phyloP scores from a whole-genome alignment of 345 rosid species.

The Bruguiera sexangula region DNA sequence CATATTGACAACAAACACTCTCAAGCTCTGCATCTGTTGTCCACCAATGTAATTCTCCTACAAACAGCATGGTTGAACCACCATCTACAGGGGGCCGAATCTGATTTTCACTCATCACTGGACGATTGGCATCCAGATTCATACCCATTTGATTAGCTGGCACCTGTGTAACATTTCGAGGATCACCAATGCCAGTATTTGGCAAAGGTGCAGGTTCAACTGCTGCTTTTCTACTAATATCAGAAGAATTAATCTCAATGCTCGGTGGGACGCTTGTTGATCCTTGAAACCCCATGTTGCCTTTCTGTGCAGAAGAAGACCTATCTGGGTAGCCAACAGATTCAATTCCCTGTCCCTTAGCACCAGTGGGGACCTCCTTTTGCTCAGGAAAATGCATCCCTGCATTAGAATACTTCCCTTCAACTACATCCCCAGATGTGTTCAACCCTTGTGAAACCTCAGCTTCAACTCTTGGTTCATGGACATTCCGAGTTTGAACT shows the following conservation, averaged over 20 bases:
- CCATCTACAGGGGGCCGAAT: slow-evolving; percentile 55
- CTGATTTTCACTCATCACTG: slow-evolving; percentile 50
- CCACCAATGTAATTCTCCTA: slow-evolving; percentile 91
- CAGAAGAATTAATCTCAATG: slow-evolving; percentile 38
- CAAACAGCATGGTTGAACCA: slow-evolving; percentile 69
- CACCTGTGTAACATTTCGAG: slow-evolving; percentile 50
- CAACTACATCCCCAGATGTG: slow-evolving; percentile 41
- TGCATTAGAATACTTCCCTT: slow-evolving; percentile 43
- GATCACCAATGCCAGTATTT: slow-evolving; percentile 43
- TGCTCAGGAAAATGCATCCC: slow-evolving; percentile 30
- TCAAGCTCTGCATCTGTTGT: slow-evolving; percentile 87
- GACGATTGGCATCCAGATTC: slow-evolving; percentile 20
- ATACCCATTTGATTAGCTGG: slow-evolving; percentile 55
- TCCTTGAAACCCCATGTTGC: slow-evolving; percentile 49
- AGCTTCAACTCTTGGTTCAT: slow-evolving; percentile 40
- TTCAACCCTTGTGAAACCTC: slow-evolving; percentile 37
- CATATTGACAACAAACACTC: slow-evolving; percentile 60
- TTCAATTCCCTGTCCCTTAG: slow-evolving; percentile 48
- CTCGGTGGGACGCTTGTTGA: slow-evolving; percentile 37
- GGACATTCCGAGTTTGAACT: slow-evolving; percentile 28
- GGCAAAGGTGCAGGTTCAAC: slow-evolving; percentile 47
- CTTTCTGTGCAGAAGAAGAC: slow-evolving; percentile 45
- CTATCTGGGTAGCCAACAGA: slow-evolving; percentile 43
- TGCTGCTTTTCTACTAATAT: slow-evolving; percentile 40
- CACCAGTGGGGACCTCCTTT: slow-evolving; percentile 26